These are phyloP conservation scores for Ganoderma leucocontextum DNA, from an alignment of 1,284 basidiomycete species.

Conservation along the genomic window DNA sequence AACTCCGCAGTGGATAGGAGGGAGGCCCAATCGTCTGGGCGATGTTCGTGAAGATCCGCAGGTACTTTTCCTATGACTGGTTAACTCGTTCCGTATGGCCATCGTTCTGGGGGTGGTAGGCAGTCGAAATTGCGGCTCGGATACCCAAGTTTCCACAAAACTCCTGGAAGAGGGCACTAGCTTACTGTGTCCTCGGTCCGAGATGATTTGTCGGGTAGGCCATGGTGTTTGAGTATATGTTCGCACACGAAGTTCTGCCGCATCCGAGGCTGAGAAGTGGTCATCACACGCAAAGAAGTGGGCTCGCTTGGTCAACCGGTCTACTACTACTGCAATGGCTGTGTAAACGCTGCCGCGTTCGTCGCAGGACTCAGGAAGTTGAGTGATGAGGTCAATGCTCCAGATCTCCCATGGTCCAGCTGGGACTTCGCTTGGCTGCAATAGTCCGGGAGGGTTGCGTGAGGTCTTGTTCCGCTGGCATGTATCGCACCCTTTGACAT, in stretches of 20 bases:
- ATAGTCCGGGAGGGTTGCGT: too few species aligned
- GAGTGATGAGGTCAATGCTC: not conserved
- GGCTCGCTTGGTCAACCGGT: not conserved
- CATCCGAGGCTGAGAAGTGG: not conserved
- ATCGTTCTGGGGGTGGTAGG: constrained; percentile 43
- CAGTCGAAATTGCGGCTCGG: constrained; percentile 28
- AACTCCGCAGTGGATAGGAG: constrained; percentile 10
- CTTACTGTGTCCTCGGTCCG: constrained; percentile 49
- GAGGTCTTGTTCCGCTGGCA: too few species aligned
- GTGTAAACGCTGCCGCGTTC: not conserved
- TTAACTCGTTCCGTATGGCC: constrained; percentile 44
- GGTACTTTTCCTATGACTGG: constrained; percentile 38
- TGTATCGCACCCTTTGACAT: too few species aligned
- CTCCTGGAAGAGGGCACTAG: constrained; percentile 20
- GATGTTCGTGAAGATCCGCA: constrained; percentile 27
- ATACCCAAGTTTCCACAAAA: constrained; percentile 22
- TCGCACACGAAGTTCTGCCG: not conserved
- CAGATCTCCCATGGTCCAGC: too few species aligned
- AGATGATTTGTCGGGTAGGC: constrained; percentile 43
- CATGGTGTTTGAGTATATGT: constrained; percentile 23
- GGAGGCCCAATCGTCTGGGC: constrained; percentile 15
- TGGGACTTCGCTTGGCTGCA: too few species aligned
- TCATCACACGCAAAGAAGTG: not conserved
- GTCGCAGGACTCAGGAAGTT: not conserved
- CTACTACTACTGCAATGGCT: not conserved